These are phyloP conservation scores for Xerocomellus dryophilus DNA, from an alignment of 768 basidiomycete species.

Conservation along the genomic window DNA sequence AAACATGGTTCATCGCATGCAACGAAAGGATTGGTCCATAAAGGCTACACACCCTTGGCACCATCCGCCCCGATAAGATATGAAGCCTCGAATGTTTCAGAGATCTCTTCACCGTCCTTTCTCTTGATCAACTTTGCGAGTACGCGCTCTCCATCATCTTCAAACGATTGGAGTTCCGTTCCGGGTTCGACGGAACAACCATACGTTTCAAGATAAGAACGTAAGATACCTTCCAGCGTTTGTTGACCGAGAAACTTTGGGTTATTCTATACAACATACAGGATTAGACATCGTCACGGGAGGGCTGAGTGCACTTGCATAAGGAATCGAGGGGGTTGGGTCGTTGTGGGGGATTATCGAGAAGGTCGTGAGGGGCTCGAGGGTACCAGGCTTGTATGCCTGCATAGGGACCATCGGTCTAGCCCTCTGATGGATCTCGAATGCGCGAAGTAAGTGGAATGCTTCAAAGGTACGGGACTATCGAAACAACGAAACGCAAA, in stretches of 20 bases:
- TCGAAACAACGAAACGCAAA: not conserved
- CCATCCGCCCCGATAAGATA: slow-evolving; percentile 45
- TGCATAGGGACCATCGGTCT: slow-evolving; percentile 28
- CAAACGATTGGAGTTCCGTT: slow-evolving; percentile 44
- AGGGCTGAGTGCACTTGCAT: slow-evolving; percentile 13
- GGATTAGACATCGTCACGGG: not conserved
- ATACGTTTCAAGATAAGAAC: slow-evolving; percentile 19
- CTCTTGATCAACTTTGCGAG: slow-evolving; percentile 34
- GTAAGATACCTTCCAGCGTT: slow-evolving; percentile 27
- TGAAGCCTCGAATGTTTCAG: slow-evolving; percentile 28
- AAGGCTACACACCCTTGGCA: slow-evolving; percentile 25
- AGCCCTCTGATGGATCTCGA: slow-evolving; percentile 36
- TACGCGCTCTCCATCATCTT: slow-evolving; percentile 37
- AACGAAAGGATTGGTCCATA: not conserved
- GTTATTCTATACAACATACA: slow-evolving; percentile 6
- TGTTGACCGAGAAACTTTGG: slow-evolving; percentile 24
- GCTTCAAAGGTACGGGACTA: slow-evolving; percentile 42
- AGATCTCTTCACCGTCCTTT: slow-evolving; percentile 19
- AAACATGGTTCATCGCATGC: not conserved
- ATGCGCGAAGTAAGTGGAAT: slow-evolving; percentile 39
- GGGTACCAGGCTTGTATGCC: slow-evolving; percentile 31
- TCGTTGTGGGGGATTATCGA: slow-evolving; percentile 6
- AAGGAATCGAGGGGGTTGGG: slow-evolving; percentile 28
- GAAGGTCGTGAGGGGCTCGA: slow-evolving; percentile 16
- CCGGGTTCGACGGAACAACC: slow-evolving; percentile 40